Evolutionary conservation across 2,329 filamentous ascomycete species (phyloP), one percentile per base, ranked within the genome.

Genomic region (Furcasterigmium sp.): DNA sequence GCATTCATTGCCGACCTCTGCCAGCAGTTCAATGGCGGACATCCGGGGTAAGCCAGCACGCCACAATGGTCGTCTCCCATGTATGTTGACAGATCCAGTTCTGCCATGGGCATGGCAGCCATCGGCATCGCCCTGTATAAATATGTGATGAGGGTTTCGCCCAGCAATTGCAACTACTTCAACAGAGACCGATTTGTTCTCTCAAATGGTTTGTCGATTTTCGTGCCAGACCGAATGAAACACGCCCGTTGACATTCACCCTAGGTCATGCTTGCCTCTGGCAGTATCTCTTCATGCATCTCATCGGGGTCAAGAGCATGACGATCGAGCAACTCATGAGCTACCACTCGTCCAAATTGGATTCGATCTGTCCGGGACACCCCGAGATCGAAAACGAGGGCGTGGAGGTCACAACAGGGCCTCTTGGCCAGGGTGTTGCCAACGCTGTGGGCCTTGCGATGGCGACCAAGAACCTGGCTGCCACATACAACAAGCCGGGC

Each of bases 1-100:
- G 64, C 76, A 39, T 62, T 86, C 23, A 81, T 86, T 46, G 80
- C 82, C 36, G 83, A 87, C 56, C 62, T 87, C 3, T 85, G 81
- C 53, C 73, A 86, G 56, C 82, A 86, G 50, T 87, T 84, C 60
- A 78, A 78, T 48, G 81, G 81, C 28, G 83, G 83, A 0, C 83
- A 86, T 55, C 82, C 82, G 15, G 82, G 82, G 76, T 82, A 65
- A 52, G n/a, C n/a, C n/a, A n/a, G n/a, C n/a, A n/a, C n/a, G n/a
- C n/a, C n/a, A n/a, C n/a, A n/a, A n/a, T n/a, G n/a, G n/a, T n/a
- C n/a, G n/a, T n/a, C n/a, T 69, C 14, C 15, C 2, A 11, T 18
- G 6, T n/a, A n/a, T n/a, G n/a, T n/a, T n/a, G n/a, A n/a, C n/a
- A n/a, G n/a, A n/a, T n/a, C n/a, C 15, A 64, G 61, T 19, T 57